phyloP scores from a whole-genome alignment of 1,139 yeast species.

The Starmera stellimalicola region DNA sequence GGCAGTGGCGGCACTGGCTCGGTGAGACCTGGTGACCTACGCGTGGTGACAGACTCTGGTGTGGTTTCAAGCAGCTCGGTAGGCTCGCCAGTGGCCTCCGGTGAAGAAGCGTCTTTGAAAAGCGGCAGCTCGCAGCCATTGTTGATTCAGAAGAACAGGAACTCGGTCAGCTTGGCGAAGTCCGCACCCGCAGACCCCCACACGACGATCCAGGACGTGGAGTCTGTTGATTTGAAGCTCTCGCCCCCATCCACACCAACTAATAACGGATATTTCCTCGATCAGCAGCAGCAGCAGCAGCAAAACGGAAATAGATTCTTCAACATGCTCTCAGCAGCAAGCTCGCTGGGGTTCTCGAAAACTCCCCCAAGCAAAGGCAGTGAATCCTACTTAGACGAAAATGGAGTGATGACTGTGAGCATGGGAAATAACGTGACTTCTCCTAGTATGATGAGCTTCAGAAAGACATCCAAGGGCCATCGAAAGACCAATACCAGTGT shows the following conservation, averaged over 20 bases:
- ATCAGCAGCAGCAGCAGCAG: neutral
- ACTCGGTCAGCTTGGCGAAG: slow-evolving; percentile 19
- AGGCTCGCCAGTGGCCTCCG: too few relatives aligned
- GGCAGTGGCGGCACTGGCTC: neutral
- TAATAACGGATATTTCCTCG: neutral
- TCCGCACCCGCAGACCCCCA: slow-evolving; percentile 51
- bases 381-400: neutral
- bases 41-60: too few relatives aligned
- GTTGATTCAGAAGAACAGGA: slow-evolving; percentile 6
- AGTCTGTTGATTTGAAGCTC: slow-evolving; percentile 9
- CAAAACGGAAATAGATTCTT: slow-evolving; percentile 8
- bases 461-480: slow-evolving; percentile 12
- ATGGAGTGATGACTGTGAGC: slow-evolving; percentile 1
- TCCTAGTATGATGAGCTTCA: slow-evolving; percentile 20
- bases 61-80: too few relatives aligned
- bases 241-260: slow-evolving; percentile 8
- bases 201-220: slow-evolving; percentile 42
- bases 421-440: slow-evolving; percentile 5
- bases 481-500: slow-evolving; percentile 14
- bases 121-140: slow-evolving; percentile 10
- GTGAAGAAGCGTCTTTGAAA: too few relatives aligned
- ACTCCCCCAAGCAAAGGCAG: neutral
- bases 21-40: neutral
- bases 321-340: slow-evolving; percentile 10
- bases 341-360: slow-evolving; percentile 1